Base-by-base conservation (phyloP, 257 asterid species). In the Ajuga chamaepitys region DNA sequence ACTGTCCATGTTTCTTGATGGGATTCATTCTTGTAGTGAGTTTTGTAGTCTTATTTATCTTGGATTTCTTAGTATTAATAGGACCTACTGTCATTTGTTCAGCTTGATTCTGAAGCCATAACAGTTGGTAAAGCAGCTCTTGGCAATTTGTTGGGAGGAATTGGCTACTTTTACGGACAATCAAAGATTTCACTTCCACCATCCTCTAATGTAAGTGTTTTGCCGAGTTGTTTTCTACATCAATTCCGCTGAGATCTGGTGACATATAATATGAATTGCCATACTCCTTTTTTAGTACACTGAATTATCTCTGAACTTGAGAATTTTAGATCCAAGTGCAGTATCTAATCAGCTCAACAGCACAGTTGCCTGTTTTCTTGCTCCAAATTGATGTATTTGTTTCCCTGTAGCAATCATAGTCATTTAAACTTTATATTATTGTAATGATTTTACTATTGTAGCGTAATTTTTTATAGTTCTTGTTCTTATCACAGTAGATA, bases 81-180 rank as follows among this genome's bases (percentile, higher is more conserved):
- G 61, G 47, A 34, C 64, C 66, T 62, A 25, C 60, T 72, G 65
- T 73, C 67, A 41, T 30, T 75, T 69, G 82, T 32, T 83, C 77
- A 91, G 99, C 87, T 83, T 62, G 81, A 81, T 67, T 65, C 86
- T 71, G 91, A 78, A 66, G 74, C 95, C 73, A 70, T 78, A 60
- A 66, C 77, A 45, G 93, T 83, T 67, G 91, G 88, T 74, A 88
- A 85, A 82, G 95, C 91, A 68, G 87, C 99, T 72, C 81, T 94
- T 4, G 95, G 87, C 14, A 90, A 90, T 80, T 70, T 90, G 88
- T 84, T 94, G 81, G 99, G 99, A 54, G 99, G 99, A 58, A 80
- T 94, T 78, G 99, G 96, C 68, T 90, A 94, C 82, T 94, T 82
- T 69, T 94, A 81, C 59, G 99, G 99, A 51, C 97, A 90, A 74